Evolutionary conservation across 768 basidiomycete species (phyloP).

Genomic region (Infundibulicybe gibba): DNA sequence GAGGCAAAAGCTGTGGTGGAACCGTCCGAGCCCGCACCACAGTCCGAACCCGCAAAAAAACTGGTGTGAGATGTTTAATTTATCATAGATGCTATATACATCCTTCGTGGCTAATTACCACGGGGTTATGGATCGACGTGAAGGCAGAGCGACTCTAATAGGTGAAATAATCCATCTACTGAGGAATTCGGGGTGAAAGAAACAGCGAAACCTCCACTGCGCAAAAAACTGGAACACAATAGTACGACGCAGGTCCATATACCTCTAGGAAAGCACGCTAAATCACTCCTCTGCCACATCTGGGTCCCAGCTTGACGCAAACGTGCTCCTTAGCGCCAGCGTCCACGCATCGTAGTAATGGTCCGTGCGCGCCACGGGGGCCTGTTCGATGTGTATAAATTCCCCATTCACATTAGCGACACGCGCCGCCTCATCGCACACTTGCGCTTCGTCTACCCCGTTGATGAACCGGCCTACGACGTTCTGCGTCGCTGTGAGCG

Average conservation of each 20-base stretch:
- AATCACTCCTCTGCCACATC: background rate
- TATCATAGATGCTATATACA: too few species aligned
- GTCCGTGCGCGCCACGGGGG: conserved; percentile 13
- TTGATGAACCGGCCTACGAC: conserved; percentile 43
- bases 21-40: background rate
- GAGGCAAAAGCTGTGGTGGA: conserved; percentile 11
- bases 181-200: too few species aligned
- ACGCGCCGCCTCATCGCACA: conserved; percentile 25
- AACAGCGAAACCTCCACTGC: too few species aligned
- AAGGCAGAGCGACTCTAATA: too few species aligned
- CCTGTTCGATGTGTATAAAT: conserved; percentile 44
- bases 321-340: conserved; percentile 26
- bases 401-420: conserved; percentile 24
- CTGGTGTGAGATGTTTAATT: too few species aligned
- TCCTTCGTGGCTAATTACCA: too few species aligned
- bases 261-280: too few species aligned
- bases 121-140: too few species aligned
- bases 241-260: too few species aligned
- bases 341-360: conserved; percentile 29
- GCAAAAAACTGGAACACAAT: background rate
- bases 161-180: too few species aligned
- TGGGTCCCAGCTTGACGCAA: conserved; percentile 14
- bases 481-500: conserved; percentile 40
- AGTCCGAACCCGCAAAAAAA: too few species aligned
- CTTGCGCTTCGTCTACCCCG: conserved; percentile 20